A percentile compares a stretch with the other conserved stretches of the same genome.
phyloP scores from a whole-genome alignment of 2,329 filamentous ascomycete species.

The Macrophomina tecta region DNA sequence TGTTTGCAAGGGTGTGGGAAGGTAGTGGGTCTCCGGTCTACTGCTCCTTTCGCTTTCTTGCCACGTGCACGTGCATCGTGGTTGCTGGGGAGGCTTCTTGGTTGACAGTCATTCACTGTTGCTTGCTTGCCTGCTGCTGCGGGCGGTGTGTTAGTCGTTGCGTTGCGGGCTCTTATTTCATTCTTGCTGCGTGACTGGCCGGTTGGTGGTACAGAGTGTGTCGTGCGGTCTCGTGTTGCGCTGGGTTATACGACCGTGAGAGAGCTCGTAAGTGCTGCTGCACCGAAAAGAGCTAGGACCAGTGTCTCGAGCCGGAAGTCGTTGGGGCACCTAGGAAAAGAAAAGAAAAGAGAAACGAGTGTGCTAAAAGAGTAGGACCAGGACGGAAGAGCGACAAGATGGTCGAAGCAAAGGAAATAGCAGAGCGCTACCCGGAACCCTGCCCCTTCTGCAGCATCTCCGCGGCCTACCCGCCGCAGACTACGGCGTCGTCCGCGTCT shows the following conservation, averaged over 20 bases:
- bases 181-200: too few species aligned
- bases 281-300: not conserved
- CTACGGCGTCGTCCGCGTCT: constrained; percentile 27
- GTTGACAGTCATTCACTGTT: too few species aligned
- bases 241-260: too few species aligned
- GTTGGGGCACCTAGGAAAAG: not conserved
- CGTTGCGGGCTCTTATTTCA: too few species aligned
- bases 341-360: not conserved
- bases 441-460: constrained; percentile 68
- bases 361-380: not conserved
- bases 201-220: too few species aligned
- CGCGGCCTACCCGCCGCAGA: constrained; percentile 52
- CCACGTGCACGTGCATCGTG: not conserved
- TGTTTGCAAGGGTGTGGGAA: not conserved
- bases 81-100: too few species aligned
- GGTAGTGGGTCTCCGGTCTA: not conserved
- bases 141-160: too few species aligned
- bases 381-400: not conserved
- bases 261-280: too few species aligned
- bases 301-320: not conserved
- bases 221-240: too few species aligned
- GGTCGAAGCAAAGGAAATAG: constrained; percentile 14
- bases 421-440: constrained; percentile 45
- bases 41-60: not conserved
- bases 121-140: too few species aligned